Conservation (phyloP, 1,284 basidiomycete genomes). For the Puccinia hordei region DNA sequence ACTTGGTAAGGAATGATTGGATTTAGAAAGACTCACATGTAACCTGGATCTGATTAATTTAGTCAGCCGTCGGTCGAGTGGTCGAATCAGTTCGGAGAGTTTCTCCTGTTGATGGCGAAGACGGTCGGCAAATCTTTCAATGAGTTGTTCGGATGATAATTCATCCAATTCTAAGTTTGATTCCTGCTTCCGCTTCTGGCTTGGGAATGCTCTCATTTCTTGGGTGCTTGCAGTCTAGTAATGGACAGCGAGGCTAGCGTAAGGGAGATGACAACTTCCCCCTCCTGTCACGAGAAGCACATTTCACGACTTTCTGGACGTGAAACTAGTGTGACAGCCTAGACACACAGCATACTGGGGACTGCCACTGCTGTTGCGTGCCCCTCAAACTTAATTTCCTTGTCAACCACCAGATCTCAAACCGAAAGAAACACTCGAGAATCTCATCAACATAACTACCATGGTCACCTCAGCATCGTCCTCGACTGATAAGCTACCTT, state of each 20-base stretch:
- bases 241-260: no score
- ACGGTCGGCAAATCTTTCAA: slow-evolving; percentile 27
- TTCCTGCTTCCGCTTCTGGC: slow-evolving; percentile 5
- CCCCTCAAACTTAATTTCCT: background rate
- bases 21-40: background rate
- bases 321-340: no score
- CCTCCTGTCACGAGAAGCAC: no score
- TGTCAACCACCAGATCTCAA: background rate
- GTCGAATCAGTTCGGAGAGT: slow-evolving; percentile 33
- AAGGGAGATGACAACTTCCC: no score
- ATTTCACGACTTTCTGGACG: no score
- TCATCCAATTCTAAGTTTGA: background rate
- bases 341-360: no score
- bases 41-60: slow-evolving; percentile 20
- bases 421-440: background rate
- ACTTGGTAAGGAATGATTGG: background rate
- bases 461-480: slow-evolving; percentile 13
- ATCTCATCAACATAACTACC: background rate
- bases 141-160: slow-evolving; percentile 28
- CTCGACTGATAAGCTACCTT: slow-evolving; percentile 41
- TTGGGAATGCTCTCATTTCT: slow-evolving; percentile 29
- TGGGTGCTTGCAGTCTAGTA: background rate
- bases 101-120: slow-evolving; percentile 27
- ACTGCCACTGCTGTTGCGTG: background rate
- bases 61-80: slow-evolving; percentile 31